Percentiles rank a stretch among this genome's conserved stretches.
phyloP scores from a whole-genome alignment of 2,329 filamentous ascomycete species.

The Monosporascus ibericus region DNA sequence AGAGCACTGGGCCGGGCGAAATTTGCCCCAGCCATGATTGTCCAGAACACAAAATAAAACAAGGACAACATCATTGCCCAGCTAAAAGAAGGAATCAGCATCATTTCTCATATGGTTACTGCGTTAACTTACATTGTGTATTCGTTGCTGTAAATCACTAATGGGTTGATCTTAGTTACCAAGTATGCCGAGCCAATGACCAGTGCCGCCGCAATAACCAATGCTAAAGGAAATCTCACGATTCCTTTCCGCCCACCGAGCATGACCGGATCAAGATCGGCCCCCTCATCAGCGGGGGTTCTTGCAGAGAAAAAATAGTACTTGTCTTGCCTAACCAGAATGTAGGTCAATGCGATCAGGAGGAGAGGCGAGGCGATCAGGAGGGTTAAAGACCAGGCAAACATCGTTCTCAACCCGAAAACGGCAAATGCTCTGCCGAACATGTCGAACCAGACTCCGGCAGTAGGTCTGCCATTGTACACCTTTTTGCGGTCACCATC shows the following conservation, averaged over 20 bases:
- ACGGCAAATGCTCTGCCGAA: conserved; percentile 76
- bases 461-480: conserved; percentile 58
- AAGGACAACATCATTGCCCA: conserved; percentile 82
- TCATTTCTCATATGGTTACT: not conserved
- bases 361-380: conserved; percentile 73
- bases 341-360: conserved; percentile 61
- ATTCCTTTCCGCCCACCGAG: conserved; percentile 76
- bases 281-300: conserved; percentile 50
- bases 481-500: conserved; percentile 55
- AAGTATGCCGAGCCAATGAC: conserved; percentile 69
- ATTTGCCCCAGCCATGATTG: conserved; percentile 62
- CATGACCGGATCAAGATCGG: conserved; percentile 53
- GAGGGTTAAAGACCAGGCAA: conserved; percentile 79
- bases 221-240: conserved; percentile 74
- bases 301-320: conserved; percentile 78
- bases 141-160: conserved; percentile 83
- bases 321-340: conserved; percentile 68
- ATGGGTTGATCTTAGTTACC: conserved; percentile 76
- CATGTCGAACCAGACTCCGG: conserved; percentile 89
- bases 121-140: conserved; percentile 56
- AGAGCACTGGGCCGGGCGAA: conserved; percentile 79
- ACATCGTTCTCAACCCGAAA: conserved; percentile 74
- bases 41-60: conserved; percentile 79
- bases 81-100: conserved; percentile 11
- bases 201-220: conserved; percentile 61